Evolutionary conservation across 2,329 filamentous ascomycete genomes (phyloP), one percentile per base, ranked within the genome.

Genomic region (Sporothrix humicola): DNA sequence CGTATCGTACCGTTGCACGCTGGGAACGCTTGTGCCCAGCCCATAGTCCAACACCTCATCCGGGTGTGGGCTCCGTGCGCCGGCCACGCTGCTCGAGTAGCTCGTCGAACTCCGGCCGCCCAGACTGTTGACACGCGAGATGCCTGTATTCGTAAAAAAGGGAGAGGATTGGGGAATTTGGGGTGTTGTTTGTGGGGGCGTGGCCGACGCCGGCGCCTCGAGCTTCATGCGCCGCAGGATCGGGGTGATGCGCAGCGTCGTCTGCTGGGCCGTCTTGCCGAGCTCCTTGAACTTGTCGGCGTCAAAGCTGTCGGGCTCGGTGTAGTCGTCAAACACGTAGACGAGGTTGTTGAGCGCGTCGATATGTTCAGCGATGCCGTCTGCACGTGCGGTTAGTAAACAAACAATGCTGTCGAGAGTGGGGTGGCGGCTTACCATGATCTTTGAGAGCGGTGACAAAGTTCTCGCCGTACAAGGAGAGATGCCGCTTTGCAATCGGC

Each of bases 291-390:
- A 89, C 74, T 85, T 86, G 20, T 81, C 82, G 37, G 81, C 79
- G n/a, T 88, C 85, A 74, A 89, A 89, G 31, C 82, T 82, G 48
- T 86, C 84, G 15, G 80, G 76, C 69, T 87, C 85, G 74, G 85
- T 79, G 75, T 82, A 88, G 71, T 89, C 87, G 72, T 89, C 87
- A 76, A 89, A 88, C 70, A 87, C 87, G 83, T 87, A 89, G 7
- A 89, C 79, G 31, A 88, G 77, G 65, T 86, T 83, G 73, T 83
- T 85, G 56, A 89, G 80, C 72, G 85, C 82, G 20, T 82, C 81
- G 63, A 87, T 82, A 73, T 83, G 85, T 61, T 82, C 79, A 71
- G 85, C 83, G 71, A 89, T 86, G 48, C 85, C 85, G 72, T 86
- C 87, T 88, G 75, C 8, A 26, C 23, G 23, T 26, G 12, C 15